Conservation (phyloP, 768 basidiomycete genomes). For the Tylopilus vinaceipallidus region DNA sequence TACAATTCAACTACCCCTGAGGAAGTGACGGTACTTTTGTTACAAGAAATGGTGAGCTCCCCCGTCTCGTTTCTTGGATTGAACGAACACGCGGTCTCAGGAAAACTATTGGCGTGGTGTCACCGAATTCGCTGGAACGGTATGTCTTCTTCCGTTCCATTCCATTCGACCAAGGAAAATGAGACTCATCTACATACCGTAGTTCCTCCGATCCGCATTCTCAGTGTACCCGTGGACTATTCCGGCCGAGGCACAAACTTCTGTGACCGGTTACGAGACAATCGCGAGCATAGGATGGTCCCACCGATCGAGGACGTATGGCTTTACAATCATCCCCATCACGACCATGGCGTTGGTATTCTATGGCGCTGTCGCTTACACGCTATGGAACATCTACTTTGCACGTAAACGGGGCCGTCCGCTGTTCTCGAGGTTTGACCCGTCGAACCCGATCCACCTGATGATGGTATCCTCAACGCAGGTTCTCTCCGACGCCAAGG, state of each 20-base stretch:
- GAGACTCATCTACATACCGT: neutral
- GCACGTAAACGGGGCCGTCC: neutral
- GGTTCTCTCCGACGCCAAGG: neutral
- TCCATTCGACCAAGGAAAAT: neutral
- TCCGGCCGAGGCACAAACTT: neutral
- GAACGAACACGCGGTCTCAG: neutral
- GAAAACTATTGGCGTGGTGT: slow-evolving; percentile 17
- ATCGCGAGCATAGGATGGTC: slow-evolving; percentile 7
- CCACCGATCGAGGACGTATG: neutral
- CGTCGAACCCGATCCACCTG: slow-evolving; percentile 4
- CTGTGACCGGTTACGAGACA: neutral
- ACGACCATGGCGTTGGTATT: slow-evolving; percentile 3
- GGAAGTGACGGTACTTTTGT: neutral
- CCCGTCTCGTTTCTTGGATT: neutral
- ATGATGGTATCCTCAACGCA: slow-evolving; percentile 5
- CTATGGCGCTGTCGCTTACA: slow-evolving; percentile 8
- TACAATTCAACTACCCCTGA: neutral
- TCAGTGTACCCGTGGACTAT: neutral
- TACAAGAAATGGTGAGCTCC: slow-evolving; percentile 2
- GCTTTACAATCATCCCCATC: slow-evolving; percentile 6
- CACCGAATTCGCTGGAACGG: slow-evolving; percentile 18
- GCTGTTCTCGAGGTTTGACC: slow-evolving; percentile 2
- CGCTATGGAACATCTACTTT: neutral
- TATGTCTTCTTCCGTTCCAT: neutral
- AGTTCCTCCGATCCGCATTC: slow-evolving; percentile 11